These are phyloP conservation scores for Didymella segeticola DNA, from an alignment of 2,329 filamentous ascomycete species.

Conservation along the genomic window DNA sequence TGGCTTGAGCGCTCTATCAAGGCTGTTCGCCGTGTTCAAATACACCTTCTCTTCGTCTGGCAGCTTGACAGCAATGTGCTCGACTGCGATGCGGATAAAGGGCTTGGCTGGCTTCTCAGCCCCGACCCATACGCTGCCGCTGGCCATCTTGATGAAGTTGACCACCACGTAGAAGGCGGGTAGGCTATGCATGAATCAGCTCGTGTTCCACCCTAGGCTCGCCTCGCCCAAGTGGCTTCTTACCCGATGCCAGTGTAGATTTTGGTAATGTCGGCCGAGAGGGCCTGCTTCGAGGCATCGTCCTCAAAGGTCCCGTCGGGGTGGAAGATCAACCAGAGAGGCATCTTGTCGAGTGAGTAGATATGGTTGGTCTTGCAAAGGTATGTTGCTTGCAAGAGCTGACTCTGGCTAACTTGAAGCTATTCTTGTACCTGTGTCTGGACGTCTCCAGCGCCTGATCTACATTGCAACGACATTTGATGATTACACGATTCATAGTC, in stretches of 20 bases:
- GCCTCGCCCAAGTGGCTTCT: too few relatives aligned
- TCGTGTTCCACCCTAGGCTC: background rate
- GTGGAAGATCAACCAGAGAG: constrained; percentile 52
- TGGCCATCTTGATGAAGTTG: constrained; percentile 44
- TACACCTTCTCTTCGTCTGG: constrained; percentile 25
- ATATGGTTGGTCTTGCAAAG: too few relatives aligned
- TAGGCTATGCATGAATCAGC: constrained; percentile 23
- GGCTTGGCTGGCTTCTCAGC: constrained; percentile 30
- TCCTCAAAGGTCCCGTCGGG: constrained; percentile 44
- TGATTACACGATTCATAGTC: too few relatives aligned
- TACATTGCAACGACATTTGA: too few relatives aligned
- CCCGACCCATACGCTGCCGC: constrained; percentile 36
- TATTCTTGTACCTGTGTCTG: too few relatives aligned
- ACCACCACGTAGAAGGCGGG: constrained; percentile 53
- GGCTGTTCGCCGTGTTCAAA: constrained; percentile 7
- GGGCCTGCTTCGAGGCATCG: constrained; percentile 35
- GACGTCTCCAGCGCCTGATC: too few relatives aligned
- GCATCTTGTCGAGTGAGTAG: constrained; percentile 37
- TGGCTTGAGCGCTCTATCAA: constrained; percentile 48
- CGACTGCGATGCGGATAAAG: constrained; percentile 45
- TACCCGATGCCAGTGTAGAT: constrained; percentile 45
- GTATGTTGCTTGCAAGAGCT: background rate
- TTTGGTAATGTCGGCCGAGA: constrained; percentile 48
- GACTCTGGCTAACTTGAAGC: background rate
- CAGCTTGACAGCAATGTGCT: constrained; percentile 38